These are phyloP conservation scores for Daldinia sp. DNA, from an alignment of 2,329 filamentous ascomycete genomes.

Conservation along the genomic window DNA sequence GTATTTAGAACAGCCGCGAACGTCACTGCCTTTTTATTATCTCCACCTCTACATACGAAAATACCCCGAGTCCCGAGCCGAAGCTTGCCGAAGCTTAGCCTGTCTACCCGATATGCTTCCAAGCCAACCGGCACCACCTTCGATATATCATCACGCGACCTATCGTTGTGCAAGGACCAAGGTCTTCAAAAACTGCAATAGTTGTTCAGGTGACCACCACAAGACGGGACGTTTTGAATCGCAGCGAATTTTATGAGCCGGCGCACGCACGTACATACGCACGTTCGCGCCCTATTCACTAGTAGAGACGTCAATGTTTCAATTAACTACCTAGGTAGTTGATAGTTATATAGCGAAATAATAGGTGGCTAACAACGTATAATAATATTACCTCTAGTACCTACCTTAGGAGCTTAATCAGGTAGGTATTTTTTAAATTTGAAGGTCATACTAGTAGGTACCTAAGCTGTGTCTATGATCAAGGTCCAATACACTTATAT, in stretches of 20 bases:
- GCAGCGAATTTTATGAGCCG: not conserved
- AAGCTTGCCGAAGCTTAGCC: constrained; percentile 48
- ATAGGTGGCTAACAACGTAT: too few relatives aligned
- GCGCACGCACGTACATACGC: not conserved
- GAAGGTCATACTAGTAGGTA: too few relatives aligned
- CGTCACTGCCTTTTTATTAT: constrained; percentile 46
- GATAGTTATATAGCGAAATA: not conserved
- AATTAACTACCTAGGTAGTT: too few relatives aligned
- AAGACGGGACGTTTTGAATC: not conserved
- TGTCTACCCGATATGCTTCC: constrained; percentile 28
- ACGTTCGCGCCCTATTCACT: not conserved
- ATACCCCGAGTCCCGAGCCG: constrained; percentile 44
- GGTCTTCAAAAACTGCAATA: constrained; percentile 6
- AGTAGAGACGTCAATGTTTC: not conserved
- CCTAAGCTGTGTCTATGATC: too few relatives aligned
- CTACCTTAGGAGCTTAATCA: too few relatives aligned
- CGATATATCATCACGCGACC: constrained; percentile 31
- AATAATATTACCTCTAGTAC: too few relatives aligned
- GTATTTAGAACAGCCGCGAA: constrained; percentile 38
- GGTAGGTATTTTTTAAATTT: too few relatives aligned
- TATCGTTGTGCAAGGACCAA: not conserved
- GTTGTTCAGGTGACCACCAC: constrained; percentile 3
- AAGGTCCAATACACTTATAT: too few relatives aligned
- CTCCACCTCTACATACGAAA: constrained; percentile 25
- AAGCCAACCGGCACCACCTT: constrained; percentile 4